Evolutionary conservation across 345 rosid genomes (phyloP).

Genomic region (Sapria himalayana): DNA sequence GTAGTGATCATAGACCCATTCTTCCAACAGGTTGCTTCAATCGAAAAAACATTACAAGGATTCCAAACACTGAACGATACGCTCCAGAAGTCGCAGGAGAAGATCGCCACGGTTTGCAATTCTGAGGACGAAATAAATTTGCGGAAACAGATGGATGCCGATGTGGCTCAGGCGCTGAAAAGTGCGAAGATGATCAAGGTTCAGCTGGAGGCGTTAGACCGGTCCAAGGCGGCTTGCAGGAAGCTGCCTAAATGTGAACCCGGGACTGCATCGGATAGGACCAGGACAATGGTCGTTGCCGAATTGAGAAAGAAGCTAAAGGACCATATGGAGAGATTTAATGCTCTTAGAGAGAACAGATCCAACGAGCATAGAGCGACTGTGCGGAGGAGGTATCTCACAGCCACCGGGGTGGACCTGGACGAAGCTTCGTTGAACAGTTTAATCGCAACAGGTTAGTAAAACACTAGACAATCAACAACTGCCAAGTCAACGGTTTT

Average conservation of each 20-base stretch:
- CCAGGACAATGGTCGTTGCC: conserved; percentile 58
- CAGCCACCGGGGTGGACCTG: conserved; percentile 87
- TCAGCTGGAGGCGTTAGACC: conserved; percentile 66
- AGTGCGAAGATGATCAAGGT: conserved; percentile 69
- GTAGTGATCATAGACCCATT: conserved; percentile 68
- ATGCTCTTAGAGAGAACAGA: conserved; percentile 39
- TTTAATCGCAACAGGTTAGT: conserved; percentile 70
- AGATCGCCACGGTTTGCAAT: conserved; percentile 71
- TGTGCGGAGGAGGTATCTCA: conserved; percentile 75
- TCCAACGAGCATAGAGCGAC: conserved; percentile 77
- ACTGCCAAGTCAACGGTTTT: no score
- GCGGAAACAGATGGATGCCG: conserved; percentile 62
- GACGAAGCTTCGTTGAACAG: conserved; percentile 59
- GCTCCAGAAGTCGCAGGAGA: conserved; percentile 64
- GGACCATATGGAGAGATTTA: conserved; percentile 78
- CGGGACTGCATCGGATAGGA: conserved; percentile 81
- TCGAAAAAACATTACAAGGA: conserved; percentile 57
- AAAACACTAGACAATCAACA: no score
- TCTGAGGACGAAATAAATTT: conserved; percentile 59
- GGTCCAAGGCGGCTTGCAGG: conserved; percentile 68
- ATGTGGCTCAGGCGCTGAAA: conserved; percentile 53
- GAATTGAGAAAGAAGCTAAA: conserved; percentile 85
- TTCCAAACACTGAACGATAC: conserved; percentile 36
- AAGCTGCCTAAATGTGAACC: conserved; percentile 64
- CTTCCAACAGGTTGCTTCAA: conserved; percentile 65